Evolutionary conservation across 1,139 yeast species (phyloP).

Genomic region (Arxiozyma slooffiae): DNA sequence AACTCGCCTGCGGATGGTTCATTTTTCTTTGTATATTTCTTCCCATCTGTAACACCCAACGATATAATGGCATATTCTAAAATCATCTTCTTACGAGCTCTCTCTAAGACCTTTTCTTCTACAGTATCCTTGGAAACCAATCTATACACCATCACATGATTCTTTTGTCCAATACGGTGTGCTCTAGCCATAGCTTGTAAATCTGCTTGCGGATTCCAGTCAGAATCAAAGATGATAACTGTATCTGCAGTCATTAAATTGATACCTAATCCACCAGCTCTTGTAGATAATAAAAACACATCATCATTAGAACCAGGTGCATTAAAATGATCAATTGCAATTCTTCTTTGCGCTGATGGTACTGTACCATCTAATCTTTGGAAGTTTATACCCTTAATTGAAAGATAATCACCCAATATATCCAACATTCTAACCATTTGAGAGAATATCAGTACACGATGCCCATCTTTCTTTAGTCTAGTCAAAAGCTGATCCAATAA

Average conservation of each 20-base stretch:
- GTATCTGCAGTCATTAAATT: slow-evolving; percentile 98
- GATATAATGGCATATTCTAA: slow-evolving; percentile 95
- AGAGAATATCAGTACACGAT: slow-evolving; percentile 84
- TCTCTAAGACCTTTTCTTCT: slow-evolving; percentile 91
- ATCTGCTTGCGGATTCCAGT: slow-evolving; percentile 99
- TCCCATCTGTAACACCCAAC: slow-evolving; percentile 77
- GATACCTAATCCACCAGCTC: slow-evolving; percentile 99
- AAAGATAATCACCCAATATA: slow-evolving; percentile 84
- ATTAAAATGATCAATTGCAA: slow-evolving; percentile 93
- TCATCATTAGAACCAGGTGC: slow-evolving; percentile 90
- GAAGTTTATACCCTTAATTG: slow-evolving; percentile 80
- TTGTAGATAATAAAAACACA: slow-evolving; percentile 79
- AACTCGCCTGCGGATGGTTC: slow-evolving; percentile 83
- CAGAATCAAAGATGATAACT: slow-evolving; percentile 92
- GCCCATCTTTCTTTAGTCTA: slow-evolving; percentile 83
- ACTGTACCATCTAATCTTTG: slow-evolving; percentile 96
- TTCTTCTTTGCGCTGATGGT: slow-evolving; percentile 86
- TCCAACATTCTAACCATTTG: slow-evolving; percentile 97
- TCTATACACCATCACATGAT: slow-evolving; percentile 93
- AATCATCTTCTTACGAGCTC: slow-evolving; percentile 97
- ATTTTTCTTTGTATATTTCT: slow-evolving; percentile 38
- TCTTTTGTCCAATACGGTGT: slow-evolving; percentile 96
- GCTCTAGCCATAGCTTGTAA: slow-evolving; percentile 99
- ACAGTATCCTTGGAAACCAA: slow-evolving; percentile 95
- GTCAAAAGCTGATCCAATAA: slow-evolving; percentile 79